Conservation (phyloP, 164 flowering plant species). For the Amborella trichopoda region DNA sequence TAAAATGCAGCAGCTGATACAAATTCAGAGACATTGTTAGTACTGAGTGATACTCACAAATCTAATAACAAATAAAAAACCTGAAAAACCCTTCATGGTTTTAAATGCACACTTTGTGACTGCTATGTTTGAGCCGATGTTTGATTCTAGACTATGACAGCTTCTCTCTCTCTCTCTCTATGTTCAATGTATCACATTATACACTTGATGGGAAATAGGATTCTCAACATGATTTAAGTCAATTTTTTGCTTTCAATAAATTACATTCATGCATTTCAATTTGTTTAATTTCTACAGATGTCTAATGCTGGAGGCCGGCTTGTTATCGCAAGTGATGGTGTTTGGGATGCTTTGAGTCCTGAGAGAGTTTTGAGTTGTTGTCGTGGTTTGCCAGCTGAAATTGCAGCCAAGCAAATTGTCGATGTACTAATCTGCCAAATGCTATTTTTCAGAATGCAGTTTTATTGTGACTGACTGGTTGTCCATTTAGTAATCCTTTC, state of each 20-base stretch:
- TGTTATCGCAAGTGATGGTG: constrained; percentile 93
- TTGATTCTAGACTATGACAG: too few relatives aligned
- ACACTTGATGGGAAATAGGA: too few relatives aligned
- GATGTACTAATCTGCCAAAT: constrained; percentile 34
- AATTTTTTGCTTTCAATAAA: neutral
- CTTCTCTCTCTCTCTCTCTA: too few relatives aligned
- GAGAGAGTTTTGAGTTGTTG: constrained; percentile 72
- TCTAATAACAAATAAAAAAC: too few relatives aligned
- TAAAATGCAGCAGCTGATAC: too few relatives aligned
- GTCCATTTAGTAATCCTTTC: neutral
- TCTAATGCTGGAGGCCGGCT: constrained; percentile 89
- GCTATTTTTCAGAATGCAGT: neutral
- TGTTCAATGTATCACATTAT: too few relatives aligned
- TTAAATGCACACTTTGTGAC: too few relatives aligned
- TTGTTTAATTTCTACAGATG: constrained; percentile 35
- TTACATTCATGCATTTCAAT: neutral
- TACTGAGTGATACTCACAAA: too few relatives aligned
- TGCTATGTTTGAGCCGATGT: too few relatives aligned
- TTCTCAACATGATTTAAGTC: neutral
- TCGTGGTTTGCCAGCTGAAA: constrained; percentile 73
- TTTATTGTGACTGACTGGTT: neutral
- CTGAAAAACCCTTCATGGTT: too few relatives aligned
- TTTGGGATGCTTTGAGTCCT: constrained; percentile 87
- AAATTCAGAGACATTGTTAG: too few relatives aligned
- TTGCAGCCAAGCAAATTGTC: constrained; percentile 85